Percentiles rank a stretch among this genome's conserved stretches.
Evolutionary conservation across 768 basidiomycete genomes (phyloP).

Genomic region (Mycena metata): DNA sequence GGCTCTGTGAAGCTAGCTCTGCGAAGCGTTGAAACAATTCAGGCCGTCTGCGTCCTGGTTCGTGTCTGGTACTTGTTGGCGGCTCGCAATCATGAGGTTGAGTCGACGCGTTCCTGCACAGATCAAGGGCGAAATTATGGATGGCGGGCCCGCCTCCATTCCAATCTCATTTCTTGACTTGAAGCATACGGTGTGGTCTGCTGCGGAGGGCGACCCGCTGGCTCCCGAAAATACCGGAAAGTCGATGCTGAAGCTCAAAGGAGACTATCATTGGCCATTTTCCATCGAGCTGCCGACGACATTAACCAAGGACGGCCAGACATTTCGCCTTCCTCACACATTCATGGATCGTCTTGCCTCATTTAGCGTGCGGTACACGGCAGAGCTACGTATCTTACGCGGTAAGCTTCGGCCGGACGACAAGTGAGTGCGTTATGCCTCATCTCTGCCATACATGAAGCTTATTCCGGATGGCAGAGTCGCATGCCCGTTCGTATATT

Average conservation of each 20-base stretch:
- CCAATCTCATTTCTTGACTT: slow-evolving; percentile 21
- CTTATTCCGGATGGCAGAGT: slow-evolving; percentile 16
- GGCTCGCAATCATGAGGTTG: neutral
- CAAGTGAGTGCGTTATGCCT: slow-evolving; percentile 18
- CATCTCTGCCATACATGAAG: neutral
- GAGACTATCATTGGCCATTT: slow-evolving; percentile 35
- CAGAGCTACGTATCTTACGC: slow-evolving; percentile 31
- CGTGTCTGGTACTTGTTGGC: neutral
- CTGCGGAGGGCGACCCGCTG: slow-evolving; percentile 29
- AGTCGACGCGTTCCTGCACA: neutral
- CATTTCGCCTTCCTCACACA: slow-evolving; percentile 30
- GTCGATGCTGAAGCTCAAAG: slow-evolving; percentile 25
- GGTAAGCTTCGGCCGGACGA: slow-evolving; percentile 36
- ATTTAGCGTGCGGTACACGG: slow-evolving; percentile 29
- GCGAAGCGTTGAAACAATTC: slow-evolving; percentile 27
- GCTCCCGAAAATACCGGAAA: slow-evolving; percentile 22
- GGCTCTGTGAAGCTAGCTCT: slow-evolving; percentile 26
- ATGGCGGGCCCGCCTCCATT: neutral
- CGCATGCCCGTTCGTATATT: slow-evolving; percentile 26
- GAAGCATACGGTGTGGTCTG: slow-evolving; percentile 29
- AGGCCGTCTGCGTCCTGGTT: slow-evolving; percentile 29
- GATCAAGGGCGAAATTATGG: slow-evolving; percentile 31
- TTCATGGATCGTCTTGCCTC: slow-evolving; percentile 27
- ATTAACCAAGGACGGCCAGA: slow-evolving; percentile 17
- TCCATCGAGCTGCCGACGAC: slow-evolving; percentile 19